Base-by-base conservation (phyloP, 495 filamentous ascomycete species). In the Daldinia decipiens region DNA sequence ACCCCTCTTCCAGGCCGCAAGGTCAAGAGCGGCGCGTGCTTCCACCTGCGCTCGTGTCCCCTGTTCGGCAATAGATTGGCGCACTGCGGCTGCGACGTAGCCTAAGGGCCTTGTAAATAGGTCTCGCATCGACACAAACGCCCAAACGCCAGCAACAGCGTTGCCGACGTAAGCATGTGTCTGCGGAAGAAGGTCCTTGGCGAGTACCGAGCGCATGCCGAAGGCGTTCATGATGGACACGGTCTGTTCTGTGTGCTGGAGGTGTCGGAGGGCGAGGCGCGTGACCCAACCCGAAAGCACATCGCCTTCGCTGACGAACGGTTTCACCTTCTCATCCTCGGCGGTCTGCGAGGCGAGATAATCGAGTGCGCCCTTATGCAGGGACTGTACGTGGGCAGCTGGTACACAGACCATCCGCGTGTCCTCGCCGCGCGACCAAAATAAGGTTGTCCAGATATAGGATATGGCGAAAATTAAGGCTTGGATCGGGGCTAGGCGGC, bases 301-400 rank as follows among this genome's bases (percentile, higher is more conserved):
- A 51, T 84, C 81, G 59, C 78, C 76, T 58, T 83, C 81, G 34
- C 77, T 79, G 24, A 84, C 55, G 61, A 84, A 84, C 64, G 82
- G 79, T 65, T 72, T 76, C 0, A 47, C 38, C 39, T 74, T 68
- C 47, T 70, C 74, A 8, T 73, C 68, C 27, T 68, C 73, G 27
- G 67, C 55, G 19, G 27, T 15, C 62, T 74, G 73, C 27, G 75
- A 75, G 29, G 62, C 26, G 39, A 78, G 63, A 29, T 81, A 68
- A 1, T 62, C 71, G 17, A 65, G 51, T n/a, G 71, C 66, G 21
- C 21, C 62, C 24, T 60, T 39, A 38, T 67, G 72, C 24, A 82
- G 70, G 70, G 75, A 57, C 15, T 45, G 39, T 8, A 80, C 61
- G 19, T 76, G 75, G 9, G 66, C 29, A 31, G 65, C 70, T 2